A percentile compares a stretch with the other conserved stretches of the same genome.
phyloP scores from a whole-genome alignment of 805 yeast genomes.

The Saccharomyces paradoxus region DNA sequence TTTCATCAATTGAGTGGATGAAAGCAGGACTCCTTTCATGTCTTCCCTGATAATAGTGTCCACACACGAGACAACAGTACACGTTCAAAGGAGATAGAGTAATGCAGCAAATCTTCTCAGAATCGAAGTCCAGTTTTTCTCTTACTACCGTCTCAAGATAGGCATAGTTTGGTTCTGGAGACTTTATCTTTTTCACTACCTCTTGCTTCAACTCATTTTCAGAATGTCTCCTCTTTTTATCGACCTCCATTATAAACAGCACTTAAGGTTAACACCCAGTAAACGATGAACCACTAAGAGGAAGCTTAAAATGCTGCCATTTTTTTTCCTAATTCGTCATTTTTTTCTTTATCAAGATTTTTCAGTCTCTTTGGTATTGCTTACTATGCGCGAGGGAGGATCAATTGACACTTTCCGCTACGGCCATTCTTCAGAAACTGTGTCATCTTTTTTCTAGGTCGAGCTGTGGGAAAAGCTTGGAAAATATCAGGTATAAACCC shows the following conservation, averaged over 20 bases:
- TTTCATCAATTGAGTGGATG: slow-evolving; percentile 52
- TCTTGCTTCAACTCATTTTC: not conserved
- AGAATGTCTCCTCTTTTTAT: not conserved
- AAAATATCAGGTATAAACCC: not conserved
- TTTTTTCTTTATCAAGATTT: not conserved
- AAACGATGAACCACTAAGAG: not conserved
- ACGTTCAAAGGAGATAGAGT: slow-evolving; percentile 54
- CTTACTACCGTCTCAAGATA: slow-evolving; percentile 28
- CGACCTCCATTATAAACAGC: not conserved
- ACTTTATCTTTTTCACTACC: slow-evolving; percentile 1
- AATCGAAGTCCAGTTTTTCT: slow-evolving; percentile 52
- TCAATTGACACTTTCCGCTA: not conserved
- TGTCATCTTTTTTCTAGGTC: not conserved
- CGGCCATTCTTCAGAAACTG: not conserved
- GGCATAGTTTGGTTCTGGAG: slow-evolving; percentile 7
- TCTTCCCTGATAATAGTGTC: slow-evolving; percentile 65
- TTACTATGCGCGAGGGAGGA: not conserved
- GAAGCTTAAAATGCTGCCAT: not conserved
- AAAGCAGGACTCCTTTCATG: slow-evolving; percentile 58
- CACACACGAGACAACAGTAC: slow-evolving; percentile 68
- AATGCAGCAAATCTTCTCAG: slow-evolving; percentile 56
- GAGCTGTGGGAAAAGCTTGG: not conserved
- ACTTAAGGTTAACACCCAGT: not conserved
- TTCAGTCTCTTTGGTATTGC: not conserved
- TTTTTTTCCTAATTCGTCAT: not conserved